These are phyloP conservation scores for Ogataea methanolica DNA, from an alignment of 805 yeast genomes.

Conservation along the genomic window DNA sequence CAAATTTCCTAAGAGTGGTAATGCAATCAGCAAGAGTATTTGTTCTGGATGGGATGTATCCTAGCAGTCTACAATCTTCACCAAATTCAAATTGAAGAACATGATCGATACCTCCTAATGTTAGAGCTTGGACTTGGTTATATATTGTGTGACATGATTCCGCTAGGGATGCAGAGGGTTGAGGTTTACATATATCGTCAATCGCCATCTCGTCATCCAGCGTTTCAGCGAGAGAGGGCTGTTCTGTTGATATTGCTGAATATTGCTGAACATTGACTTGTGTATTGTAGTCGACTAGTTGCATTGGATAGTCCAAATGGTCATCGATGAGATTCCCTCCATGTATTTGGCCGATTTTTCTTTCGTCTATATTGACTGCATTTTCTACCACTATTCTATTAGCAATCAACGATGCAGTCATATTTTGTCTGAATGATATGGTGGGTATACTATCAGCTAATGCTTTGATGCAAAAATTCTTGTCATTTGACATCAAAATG, in stretches of 20 bases:
- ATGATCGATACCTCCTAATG: slow-evolving; percentile 42
- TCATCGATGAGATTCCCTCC: slow-evolving; percentile 7
- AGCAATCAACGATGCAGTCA: slow-evolving; percentile 43
- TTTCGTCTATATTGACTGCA: background rate
- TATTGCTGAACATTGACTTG: background rate
- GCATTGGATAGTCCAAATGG: background rate
- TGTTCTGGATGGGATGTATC: slow-evolving; percentile 37
- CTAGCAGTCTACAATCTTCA: slow-evolving; percentile 49
- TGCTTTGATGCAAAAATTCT: slow-evolving; percentile 77
- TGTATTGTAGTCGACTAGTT: background rate
- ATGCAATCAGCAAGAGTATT: slow-evolving; percentile 39
- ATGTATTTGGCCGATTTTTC: background rate
- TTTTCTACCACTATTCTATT: slow-evolving; percentile 34
- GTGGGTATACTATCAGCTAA: slow-evolving; percentile 62
- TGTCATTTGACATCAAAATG: slow-evolving; percentile 74
- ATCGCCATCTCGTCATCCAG: slow-evolving; percentile 13
- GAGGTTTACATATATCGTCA: slow-evolving; percentile 1
- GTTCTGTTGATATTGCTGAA: background rate
- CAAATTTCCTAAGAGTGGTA: slow-evolving; percentile 38
- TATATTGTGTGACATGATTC: slow-evolving; percentile 27
- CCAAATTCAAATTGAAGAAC: slow-evolving; percentile 54
- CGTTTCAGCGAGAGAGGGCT: background rate
- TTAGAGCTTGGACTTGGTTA: slow-evolving; percentile 37
- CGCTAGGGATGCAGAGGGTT: background rate
- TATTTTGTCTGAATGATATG: slow-evolving; percentile 43